A percentile compares a stretch with the other conserved stretches of the same genome.
These are phyloP conservation scores for Monosporascus sp. DNA, from an alignment of 2,329 filamentous ascomycete species.

Conservation along the genomic window DNA sequence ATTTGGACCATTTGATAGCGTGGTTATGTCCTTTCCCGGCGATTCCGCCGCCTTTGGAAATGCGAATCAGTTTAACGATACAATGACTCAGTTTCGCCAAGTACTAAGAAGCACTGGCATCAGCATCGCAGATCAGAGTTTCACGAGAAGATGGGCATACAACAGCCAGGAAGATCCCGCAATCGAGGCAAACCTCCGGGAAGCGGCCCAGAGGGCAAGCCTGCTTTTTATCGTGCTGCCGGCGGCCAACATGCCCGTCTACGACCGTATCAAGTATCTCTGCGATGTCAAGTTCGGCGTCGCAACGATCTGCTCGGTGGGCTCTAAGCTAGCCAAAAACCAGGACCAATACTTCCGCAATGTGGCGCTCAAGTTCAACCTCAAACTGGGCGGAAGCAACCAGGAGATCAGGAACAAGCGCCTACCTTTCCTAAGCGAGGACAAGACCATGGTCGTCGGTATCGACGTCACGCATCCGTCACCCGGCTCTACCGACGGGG, in stretches of 20 bases:
- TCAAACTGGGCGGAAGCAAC: conserved; percentile 57
- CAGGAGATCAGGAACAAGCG: conserved; percentile 43
- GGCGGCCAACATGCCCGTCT: conserved; percentile 36
- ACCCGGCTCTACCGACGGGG: conserved; percentile 49
- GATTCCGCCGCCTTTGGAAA: not conserved
- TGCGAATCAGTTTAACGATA: not conserved
- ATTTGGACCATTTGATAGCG: too few species aligned
- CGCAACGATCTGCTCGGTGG: conserved; percentile 52
- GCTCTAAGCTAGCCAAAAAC: conserved; percentile 39
- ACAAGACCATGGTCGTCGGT: conserved; percentile 66
- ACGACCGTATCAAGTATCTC: conserved; percentile 51
- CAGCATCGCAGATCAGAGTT: not conserved
- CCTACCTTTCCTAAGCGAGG: conserved; percentile 45
- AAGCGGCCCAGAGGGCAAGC: conserved; percentile 11
- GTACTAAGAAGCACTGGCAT: not conserved
- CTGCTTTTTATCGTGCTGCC: conserved; percentile 47
- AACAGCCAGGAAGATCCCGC: not conserved
- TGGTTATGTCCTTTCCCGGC: too few species aligned
- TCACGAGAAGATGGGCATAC: too few species aligned
- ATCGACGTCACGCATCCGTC: conserved; percentile 72
- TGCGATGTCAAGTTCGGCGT: conserved; percentile 54
- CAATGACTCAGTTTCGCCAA: not conserved
- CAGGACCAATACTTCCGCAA: conserved; percentile 45
- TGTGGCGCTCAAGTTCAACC: conserved; percentile 58
- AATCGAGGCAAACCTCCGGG: conserved; percentile 8